Percentiles rank a stretch among this genome's conserved stretches.
Evolutionary conservation across 2,329 filamentous ascomycete genomes (phyloP).

Genomic region (Ophiosphaerella korrae): DNA sequence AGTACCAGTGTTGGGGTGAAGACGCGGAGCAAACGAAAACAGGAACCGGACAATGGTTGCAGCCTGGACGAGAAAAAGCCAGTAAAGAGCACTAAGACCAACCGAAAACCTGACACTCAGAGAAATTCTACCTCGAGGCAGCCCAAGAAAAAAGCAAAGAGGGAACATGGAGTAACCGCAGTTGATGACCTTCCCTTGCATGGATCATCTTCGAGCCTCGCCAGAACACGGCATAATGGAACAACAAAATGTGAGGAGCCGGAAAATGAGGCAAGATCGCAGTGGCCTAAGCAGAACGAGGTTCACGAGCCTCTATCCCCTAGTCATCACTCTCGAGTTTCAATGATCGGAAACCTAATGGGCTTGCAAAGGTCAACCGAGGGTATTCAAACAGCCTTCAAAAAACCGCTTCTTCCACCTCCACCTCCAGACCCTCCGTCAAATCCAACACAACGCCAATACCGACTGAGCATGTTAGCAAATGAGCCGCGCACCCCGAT

Average conservation of each 20-base stretch:
- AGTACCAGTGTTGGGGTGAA: not conserved
- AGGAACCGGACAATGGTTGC: not conserved
- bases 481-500: not conserved
- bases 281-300: not conserved
- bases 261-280: not conserved
- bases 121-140: not conserved
- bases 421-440: conserved; percentile 13
- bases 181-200: not conserved
- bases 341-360: conserved; percentile 20
- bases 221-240: too few relatives aligned
- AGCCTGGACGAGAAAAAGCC: not conserved
- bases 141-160: conserved; percentile 3
- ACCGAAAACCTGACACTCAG: not conserved
- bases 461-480: not conserved
- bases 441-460: conserved; percentile 15
- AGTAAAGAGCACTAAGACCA: conserved; percentile 5
- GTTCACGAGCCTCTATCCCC: conserved; percentile 2
- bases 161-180: not conserved
- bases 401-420: conserved; percentile 19
- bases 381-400: conserved; percentile 13
- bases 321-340: conserved; percentile 2
- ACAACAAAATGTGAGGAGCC: too few relatives aligned
- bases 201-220: not conserved
- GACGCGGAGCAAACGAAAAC: conserved; percentile 14
- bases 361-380: conserved; percentile 10